Conservation (phyloP, 2,329 filamentous ascomycete genomes). For the Tolypocladium endophyticum region DNA sequence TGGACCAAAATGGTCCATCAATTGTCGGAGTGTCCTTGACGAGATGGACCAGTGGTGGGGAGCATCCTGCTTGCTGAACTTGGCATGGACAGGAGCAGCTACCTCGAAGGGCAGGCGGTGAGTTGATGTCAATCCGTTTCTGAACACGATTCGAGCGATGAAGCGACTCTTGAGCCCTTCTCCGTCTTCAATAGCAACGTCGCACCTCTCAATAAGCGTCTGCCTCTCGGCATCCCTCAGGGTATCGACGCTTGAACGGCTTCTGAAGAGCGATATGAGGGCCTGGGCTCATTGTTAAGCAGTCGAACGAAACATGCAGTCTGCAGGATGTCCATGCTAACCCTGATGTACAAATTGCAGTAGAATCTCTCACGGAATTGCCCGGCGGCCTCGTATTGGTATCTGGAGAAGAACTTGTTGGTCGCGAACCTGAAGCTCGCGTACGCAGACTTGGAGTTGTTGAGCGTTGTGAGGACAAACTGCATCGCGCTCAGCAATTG, state of each 20-base stretch:
- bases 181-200: constrained; percentile 63
- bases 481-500: constrained; percentile 17
- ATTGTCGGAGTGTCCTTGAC: constrained; percentile 58
- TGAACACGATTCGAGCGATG: constrained; percentile 62
- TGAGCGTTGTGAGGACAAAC: constrained; percentile 66
- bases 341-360: constrained; percentile 65
- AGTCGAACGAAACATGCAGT: not conserved
- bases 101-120: constrained; percentile 69
- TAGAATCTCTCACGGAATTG: constrained; percentile 53
- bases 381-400: constrained; percentile 49
- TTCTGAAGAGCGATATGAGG: constrained; percentile 65
- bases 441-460: constrained; percentile 73
- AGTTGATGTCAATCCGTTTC: constrained; percentile 67
- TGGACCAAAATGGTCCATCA: constrained; percentile 71
- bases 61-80: constrained; percentile 58
- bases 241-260: constrained; percentile 47
- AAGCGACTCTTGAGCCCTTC: constrained; percentile 62
- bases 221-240: constrained; percentile 51
- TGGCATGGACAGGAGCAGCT: constrained; percentile 62
- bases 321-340: constrained; percentile 17
- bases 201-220: constrained; percentile 62
- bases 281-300: constrained; percentile 28
- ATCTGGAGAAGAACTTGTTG: constrained; percentile 61
- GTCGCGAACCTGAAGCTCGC: constrained; percentile 59
- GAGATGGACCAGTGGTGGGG: constrained; percentile 64